Base-by-base conservation (phyloP, 176 grass and related monocot genomes). In the Poa annua region DNA sequence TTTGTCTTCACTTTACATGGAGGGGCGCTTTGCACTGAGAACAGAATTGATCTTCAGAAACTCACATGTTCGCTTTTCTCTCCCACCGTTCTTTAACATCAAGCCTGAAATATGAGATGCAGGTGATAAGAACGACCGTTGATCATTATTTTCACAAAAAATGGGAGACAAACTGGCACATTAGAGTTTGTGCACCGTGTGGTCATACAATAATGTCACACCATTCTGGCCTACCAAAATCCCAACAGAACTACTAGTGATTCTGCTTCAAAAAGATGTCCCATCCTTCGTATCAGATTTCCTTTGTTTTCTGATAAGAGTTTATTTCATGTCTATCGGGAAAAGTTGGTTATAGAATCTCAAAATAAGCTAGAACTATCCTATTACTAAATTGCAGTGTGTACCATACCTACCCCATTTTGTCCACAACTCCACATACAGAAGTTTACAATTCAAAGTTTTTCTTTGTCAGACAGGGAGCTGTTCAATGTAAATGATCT, bases 21-120 rank as follows among this genome's bases (percentile, higher is more conserved):
- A 25, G 45, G 59, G 26, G 80, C 29, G 49, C 15, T 39, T 80
- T 24, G 69, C 39, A 68, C 32, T 53, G 59, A 52, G 41, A 77
- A 52, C 42, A 52, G 5, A 38, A 77, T 21, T 29, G n/a, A 44
- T 68, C 50, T 80, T 62, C 74, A 75, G 13, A 52, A 35, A 80
- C 45, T 80, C 69, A 80, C 88, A 90, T 90, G 39, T 90, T 90
- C 15, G 84, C 84, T 67, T 90, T 90, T 76, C 88, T 83, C 71
- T 86, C 88, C 88, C 88, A 90, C 16, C 88, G 75, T 69, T 87
- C 75, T 80, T 90, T 90, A 25, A 84, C 62, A 76, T 90, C 88
- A 62, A 90, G 88, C 41, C 88, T 90, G 80, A 61, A 62, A 75
- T 74, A 20, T 32, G 7, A 17, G 13, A 67, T 33, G 68, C 5